phyloP scores from a whole-genome alignment of 495 filamentous ascomycete genomes.

The Xylaria flabelliformis region DNA sequence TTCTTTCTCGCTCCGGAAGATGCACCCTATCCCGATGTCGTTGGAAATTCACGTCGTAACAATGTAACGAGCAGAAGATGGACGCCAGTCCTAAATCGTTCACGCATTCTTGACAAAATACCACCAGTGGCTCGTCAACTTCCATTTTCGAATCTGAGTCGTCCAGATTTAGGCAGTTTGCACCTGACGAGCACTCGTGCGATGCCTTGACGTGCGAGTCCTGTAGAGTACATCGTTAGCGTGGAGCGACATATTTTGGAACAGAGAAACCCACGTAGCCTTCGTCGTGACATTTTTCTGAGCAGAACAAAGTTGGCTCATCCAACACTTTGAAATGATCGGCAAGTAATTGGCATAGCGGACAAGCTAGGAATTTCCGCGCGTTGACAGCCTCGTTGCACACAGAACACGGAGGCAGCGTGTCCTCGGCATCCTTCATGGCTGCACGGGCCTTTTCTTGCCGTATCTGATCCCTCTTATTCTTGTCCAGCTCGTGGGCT shows the following conservation, averaged over 20 bases:
- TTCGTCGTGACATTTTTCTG: constrained; percentile 46
- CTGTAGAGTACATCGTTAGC: constrained; percentile 28
- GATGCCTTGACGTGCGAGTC: constrained; percentile 31
- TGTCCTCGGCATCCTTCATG: constrained; percentile 37
- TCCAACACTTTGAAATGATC: constrained; percentile 36
- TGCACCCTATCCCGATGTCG: constrained; percentile 50
- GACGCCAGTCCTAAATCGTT: constrained; percentile 40
- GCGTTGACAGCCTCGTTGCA: constrained; percentile 41
- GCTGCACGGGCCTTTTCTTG: constrained; percentile 41
- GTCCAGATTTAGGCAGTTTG: constrained; percentile 31
- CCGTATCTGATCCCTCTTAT: constrained; percentile 42
- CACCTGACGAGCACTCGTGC: constrained; percentile 39
- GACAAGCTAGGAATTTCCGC: constrained; percentile 45
- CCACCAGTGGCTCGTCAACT: constrained; percentile 26
- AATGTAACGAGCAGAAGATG: constrained; percentile 49
- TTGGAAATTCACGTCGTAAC: constrained; percentile 49
- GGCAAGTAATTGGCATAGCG: constrained; percentile 48
- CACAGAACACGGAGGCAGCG: constrained; percentile 46
- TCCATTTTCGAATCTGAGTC: constrained; percentile 36
- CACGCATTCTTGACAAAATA: constrained; percentile 53
- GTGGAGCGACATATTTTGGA: not conserved
- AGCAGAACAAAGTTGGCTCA: constrained; percentile 51
- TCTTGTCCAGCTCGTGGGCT: constrained; percentile 50
- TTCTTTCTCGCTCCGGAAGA: constrained; percentile 39
- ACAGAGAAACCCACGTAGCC: constrained; percentile 47